These are phyloP conservation scores for Pythium coloratum DNA, from an alignment of 352 stramenopile genomes.

Conservation along the genomic window DNA sequence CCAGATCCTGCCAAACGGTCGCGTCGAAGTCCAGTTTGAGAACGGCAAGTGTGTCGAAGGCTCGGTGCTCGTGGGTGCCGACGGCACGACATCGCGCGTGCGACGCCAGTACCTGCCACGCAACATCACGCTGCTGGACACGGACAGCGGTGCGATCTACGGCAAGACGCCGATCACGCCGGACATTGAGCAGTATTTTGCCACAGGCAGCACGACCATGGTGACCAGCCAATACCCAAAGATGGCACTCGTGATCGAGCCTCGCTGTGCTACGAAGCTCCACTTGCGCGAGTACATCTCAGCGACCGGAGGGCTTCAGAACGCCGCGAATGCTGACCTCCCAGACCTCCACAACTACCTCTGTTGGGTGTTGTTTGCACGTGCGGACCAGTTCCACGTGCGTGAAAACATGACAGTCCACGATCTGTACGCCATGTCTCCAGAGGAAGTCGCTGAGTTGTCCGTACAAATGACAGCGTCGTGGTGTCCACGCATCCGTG, in stretches of 20 bases:
- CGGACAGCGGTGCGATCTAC: constrained; percentile 66
- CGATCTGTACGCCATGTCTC: constrained; percentile 49
- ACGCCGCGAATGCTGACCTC: constrained; percentile 21
- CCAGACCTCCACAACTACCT: constrained; percentile 52
- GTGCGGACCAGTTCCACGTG: constrained; percentile 44
- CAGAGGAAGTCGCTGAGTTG: constrained; percentile 46
- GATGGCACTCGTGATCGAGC: constrained; percentile 65
- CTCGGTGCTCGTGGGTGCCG: constrained; percentile 50
- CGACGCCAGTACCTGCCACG: constrained; percentile 56
- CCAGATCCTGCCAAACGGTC: constrained; percentile 40
- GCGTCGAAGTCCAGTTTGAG: constrained; percentile 55
- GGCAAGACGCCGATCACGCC: constrained; percentile 62
- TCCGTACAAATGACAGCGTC: constrained; percentile 50
- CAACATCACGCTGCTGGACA: constrained; percentile 51
- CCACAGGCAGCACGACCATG: constrained; percentile 48
- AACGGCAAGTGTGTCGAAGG: constrained; percentile 48
- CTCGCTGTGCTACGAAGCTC: constrained; percentile 35
- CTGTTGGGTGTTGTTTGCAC: constrained; percentile 61
- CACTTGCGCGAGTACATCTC: constrained; percentile 3
- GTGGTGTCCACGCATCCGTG: constrained; percentile 48
- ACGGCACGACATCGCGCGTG: constrained; percentile 61
- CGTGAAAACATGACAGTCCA: constrained; percentile 30
- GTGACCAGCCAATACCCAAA: constrained; percentile 36
- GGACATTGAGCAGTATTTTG: constrained; percentile 50
- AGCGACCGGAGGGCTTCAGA: constrained; percentile 7